Percentiles rank a stretch among this genome's conserved stretches.
phyloP scores from a whole-genome alignment of 768 basidiomycete genomes.

The Kwoniella bestiolae region DNA sequence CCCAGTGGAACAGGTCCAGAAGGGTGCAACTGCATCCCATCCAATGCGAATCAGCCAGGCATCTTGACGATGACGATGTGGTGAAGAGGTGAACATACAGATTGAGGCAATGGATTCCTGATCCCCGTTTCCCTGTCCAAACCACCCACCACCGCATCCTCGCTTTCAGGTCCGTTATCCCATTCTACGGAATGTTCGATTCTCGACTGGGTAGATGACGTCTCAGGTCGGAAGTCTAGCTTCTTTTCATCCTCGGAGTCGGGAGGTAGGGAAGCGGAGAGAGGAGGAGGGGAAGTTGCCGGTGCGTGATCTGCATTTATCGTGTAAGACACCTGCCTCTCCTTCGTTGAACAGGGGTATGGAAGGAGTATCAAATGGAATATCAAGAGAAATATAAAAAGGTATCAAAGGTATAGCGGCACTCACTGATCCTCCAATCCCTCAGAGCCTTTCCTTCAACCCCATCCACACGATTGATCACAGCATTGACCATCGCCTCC shows the following conservation, averaged over 20 bases:
- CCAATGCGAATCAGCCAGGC: neutral
- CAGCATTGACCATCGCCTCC: constrained; percentile 48
- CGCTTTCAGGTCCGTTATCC: constrained; percentile 21
- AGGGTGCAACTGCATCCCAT: neutral
- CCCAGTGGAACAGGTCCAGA: constrained; percentile 22
- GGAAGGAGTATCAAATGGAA: no score
- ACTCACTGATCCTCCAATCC: constrained; percentile 51
- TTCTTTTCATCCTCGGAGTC: constrained; percentile 2
- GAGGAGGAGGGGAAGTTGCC: constrained; percentile 35
- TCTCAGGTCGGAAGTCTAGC: constrained; percentile 8
- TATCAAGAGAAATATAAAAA: no score
- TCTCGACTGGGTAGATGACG: constrained; percentile 24
- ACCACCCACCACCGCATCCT: constrained; percentile 20
- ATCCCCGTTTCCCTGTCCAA: constrained; percentile 38
- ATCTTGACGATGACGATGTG: constrained; percentile 24
- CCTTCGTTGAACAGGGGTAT: no score
- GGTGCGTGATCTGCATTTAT: constrained; percentile 49
- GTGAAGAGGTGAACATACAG: constrained; percentile 18
- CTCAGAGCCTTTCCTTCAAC: constrained; percentile 44
- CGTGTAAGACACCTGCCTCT: no score
- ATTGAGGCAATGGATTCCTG: constrained; percentile 50
- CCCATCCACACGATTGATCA: constrained; percentile 43
- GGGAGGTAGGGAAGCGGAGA: constrained; percentile 1
- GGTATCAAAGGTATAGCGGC: no score
- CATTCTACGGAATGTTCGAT: constrained; percentile 21